Conservation (phyloP, 805 yeast genomes). For the Metschnikowia lachancei region DNA sequence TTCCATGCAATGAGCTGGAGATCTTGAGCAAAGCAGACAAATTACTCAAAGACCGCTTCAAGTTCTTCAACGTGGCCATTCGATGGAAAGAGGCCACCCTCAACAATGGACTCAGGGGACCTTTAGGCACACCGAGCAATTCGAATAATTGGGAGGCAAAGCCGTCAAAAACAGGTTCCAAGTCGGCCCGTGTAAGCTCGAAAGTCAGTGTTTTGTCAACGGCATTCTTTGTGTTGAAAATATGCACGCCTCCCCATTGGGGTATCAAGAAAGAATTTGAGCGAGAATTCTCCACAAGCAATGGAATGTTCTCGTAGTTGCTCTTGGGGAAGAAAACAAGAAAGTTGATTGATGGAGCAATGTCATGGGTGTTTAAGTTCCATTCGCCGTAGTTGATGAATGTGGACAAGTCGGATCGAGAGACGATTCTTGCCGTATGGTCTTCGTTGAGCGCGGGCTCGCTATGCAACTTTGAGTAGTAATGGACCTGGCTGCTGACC, state of each 20-base stretch:
- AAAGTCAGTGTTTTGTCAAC: constrained; percentile 16
- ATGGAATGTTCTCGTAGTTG: constrained; percentile 43
- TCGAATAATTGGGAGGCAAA: constrained; percentile 75
- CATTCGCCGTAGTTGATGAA: constrained; percentile 83
- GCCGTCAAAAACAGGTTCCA: constrained; percentile 58
- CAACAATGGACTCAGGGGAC: constrained; percentile 56
- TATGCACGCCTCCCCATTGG: constrained; percentile 82
- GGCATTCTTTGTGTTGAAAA: constrained; percentile 42
- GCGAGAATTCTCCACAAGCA: constrained; percentile 44
- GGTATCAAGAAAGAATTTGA: constrained; percentile 73
- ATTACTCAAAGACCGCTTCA: constrained; percentile 63
- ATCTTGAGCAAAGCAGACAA: constrained; percentile 69
- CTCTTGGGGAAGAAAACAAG: constrained; percentile 60
- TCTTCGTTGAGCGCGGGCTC: constrained; percentile 24
- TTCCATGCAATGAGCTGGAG: constrained; percentile 65
- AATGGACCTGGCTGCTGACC: constrained; percentile 74
- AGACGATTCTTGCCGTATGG: constrained; percentile 35
- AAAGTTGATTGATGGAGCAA: constrained; percentile 69
- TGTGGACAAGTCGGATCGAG: constrained; percentile 60
- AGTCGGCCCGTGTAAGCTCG: constrained; percentile 40
- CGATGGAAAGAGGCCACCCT: constrained; percentile 68
- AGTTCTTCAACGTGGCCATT: constrained; percentile 53
- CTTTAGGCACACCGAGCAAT: constrained; percentile 63
- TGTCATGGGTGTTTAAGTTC: constrained; percentile 59
- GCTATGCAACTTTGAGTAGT: constrained; percentile 49